Evolutionary conservation across 768 basidiomycete genomes (phyloP), one percentile per base, ranked within the genome.

Genomic region (Tremella yokohamensis): DNA sequence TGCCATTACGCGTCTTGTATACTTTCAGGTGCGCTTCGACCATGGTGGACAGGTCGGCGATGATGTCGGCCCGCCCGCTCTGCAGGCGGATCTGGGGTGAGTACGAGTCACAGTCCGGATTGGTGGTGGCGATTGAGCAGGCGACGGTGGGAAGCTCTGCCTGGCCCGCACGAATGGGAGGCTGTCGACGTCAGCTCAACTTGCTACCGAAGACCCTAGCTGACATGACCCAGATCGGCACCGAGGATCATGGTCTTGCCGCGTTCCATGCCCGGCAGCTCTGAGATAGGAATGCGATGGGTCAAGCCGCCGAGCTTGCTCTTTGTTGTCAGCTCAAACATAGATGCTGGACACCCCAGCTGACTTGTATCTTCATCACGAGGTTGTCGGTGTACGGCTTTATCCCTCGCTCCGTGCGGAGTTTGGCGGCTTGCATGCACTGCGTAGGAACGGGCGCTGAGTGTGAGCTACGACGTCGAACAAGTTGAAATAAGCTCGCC

Each of bases 241-340:
- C 76, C 76, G 8, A 77, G 60, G 1, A 77, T 61, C 73, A 77
- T 76, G 3, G 75, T 75, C 47, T 61, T 65, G 0, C 70, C 70
- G 22, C 40, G 42, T 16, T 61, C 52, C 58, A 70, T 76, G n/a
- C 70, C 69, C 1, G 69, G 72, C 1, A 71, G 54, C 18, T 69
- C 61, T 0, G 60, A 44, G 22, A 69, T 49, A 3, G 72, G 66
- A 8, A 76, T 58, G 47, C 64, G 61, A 49, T 74, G 72, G 9
- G 73, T 74, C 20, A 74, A 37, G n/a, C 75, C 75, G 11, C 75
- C 75, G 15, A 76, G 63, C 52, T 76, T 76, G 60, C 63, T 68
- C 68, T 72, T 18, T 37, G 15, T 20, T 40, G 48, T 37, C 26
- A 16, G 29, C 29, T 34, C 16, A 22, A 38, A 34, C 38, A 8